Base-by-base conservation (phyloP, 768 basidiomycete species). In the Xerocomellus dryophilus region DNA sequence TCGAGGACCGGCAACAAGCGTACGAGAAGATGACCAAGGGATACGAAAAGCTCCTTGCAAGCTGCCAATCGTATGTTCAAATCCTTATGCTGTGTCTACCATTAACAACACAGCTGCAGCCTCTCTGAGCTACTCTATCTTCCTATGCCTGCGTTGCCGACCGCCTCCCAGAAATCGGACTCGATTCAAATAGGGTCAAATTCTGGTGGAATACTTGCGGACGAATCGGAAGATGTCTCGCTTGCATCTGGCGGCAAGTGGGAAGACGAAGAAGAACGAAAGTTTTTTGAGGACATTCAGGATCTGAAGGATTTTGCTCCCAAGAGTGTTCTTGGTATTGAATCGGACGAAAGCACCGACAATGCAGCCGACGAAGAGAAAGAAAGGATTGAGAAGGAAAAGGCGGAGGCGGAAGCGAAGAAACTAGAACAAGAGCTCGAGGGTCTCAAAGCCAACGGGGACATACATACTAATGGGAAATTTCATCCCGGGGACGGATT, bases 11-110 rank as follows among this genome's bases (percentile, higher is more conserved):
- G 32, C 96, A 98, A 69, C 95, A 98, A 71, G 93, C 91, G 10
- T 99, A 99, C 67, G 97, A 99, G 76, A 94, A 93, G 74, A 97
- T 98, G 91, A 94, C 93, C 36, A 93, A 90, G 71, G 81, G 85
- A 42, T 98, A 98, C 63, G 97, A 99, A 72, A 93, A 95, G 55
- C 73, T 98, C 21, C 81, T 94, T 44, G 76, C 86, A 15, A 93
- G 85, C 63, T 95, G 94, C 53, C 92, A 97, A 73, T 85, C 83
- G 90, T 95, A 61, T 63, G 84, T 70, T 18, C 35, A 9, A 36
- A n/a, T 25, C 55, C 32, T 39, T 11, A 14, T 5, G 38, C 35
- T 46, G 39, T 59, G 9, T 36, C 34, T 25, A 2, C 32, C 9
- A 21, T 51, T 62, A 40, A 69, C 51, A 34, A 54, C 35, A 25